Evolutionary conservation across 805 yeast species (phyloP).

Genomic region (Ogataea thermomethanolica): DNA sequence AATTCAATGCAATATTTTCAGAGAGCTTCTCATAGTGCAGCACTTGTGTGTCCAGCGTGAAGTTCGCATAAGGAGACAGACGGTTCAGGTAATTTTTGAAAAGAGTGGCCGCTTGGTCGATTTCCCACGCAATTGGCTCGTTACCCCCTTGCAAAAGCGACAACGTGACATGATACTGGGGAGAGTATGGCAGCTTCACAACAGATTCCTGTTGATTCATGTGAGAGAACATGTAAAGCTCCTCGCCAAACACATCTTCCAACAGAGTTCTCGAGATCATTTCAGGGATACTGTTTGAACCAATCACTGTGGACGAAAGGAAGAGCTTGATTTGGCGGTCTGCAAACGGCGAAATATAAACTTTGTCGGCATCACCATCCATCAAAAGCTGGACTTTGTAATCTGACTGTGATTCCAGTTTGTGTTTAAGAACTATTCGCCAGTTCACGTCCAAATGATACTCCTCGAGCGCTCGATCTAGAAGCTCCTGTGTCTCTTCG

Average conservation of each 20-base stretch:
- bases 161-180: constrained; percentile 71
- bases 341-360: constrained; percentile 37
- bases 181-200: constrained; percentile 52
- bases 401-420: constrained; percentile 27
- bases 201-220: constrained; percentile 26
- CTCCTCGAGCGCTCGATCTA: constrained; percentile 29
- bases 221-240: constrained; percentile 32
- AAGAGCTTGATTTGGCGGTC: constrained; percentile 34
- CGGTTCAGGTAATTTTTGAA: constrained; percentile 55
- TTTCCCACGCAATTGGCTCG: constrained; percentile 68
- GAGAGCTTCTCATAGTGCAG: constrained; percentile 58
- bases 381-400: constrained; percentile 35
- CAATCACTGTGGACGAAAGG: constrained; percentile 28
- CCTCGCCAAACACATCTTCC: constrained; percentile 39
- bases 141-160: constrained; percentile 73
- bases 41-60: constrained; percentile 76
- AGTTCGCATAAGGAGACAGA: constrained; percentile 56
- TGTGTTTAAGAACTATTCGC: constrained; percentile 33
- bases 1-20: constrained; percentile 25
- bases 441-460: constrained; percentile 20
- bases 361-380: constrained; percentile 18
- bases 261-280: constrained; percentile 37
- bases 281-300: constrained; percentile 32
- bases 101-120: constrained; percentile 47
- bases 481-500: constrained; percentile 33